Base-by-base conservation (phyloP, 2,329 filamentous ascomycete species). In the Calonectria fujianensis region DNA sequence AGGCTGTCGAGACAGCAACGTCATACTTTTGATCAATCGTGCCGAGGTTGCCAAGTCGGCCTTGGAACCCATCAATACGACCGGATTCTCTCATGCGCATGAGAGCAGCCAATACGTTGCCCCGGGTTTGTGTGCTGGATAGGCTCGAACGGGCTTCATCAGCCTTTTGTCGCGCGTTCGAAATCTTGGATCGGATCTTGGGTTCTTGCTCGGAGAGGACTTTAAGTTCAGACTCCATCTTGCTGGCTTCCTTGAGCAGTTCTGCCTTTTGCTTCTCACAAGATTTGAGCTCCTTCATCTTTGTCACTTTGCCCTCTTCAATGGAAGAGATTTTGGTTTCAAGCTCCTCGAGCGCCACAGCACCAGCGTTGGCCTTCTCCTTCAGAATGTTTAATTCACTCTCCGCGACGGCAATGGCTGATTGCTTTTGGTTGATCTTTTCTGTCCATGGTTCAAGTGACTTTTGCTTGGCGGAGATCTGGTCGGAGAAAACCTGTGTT, bases 1-100 rank as follows among this genome's bases (percentile, higher is more conserved):
- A 98, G 14, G 97, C 97, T 0, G 97, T 99, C 0, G 97, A 99
- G 75, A 99, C 98, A n/a, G 97, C 97, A 54, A 99, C 92, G 82
- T 99, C 97, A 84, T 98, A 99, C 85, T 95, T 95, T 83, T 95
- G 90, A 81, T 99, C 96, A 78, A 99, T 99, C 0, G 95, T 93
- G 54, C 97, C 97, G 1, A 99, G 91, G 80, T 98, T 98, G 13
- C 97, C 97, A 5, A 99, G 92, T 39, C 97, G 93, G 32, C 97
- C 97, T 82, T 99, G 96, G 86, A 99, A 99, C 2, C 97, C 97
- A 81, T 98, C 96, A 77, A 99, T 98, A 83, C 97, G 94, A 16
- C 97, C 97, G 29, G 97, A 98, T 82, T 98, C 97, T 82, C 95
- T 97, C 86, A 99, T 92, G 64, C 97, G 93, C 94, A 98, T 98